Conservation (phyloP, 2,329 filamentous ascomycete genomes). For the Chaetomium sp. region DNA sequence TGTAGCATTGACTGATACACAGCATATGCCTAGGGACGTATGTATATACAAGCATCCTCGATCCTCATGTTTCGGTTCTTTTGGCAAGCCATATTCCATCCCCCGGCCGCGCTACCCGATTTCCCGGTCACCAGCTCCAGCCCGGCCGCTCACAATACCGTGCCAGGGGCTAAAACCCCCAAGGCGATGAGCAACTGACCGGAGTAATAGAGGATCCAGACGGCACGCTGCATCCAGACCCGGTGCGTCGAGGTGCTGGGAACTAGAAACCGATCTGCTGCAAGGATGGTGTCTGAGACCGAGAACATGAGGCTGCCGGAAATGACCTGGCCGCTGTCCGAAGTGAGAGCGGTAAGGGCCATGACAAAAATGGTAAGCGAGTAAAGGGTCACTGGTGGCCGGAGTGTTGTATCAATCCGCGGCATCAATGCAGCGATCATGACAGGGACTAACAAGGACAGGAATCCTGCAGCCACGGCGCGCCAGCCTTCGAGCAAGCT, state of each 20-base stretch:
- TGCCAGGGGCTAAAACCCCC: constrained; percentile 13
- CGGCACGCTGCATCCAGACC: constrained; percentile 40
- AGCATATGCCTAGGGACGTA: too few relatives aligned
- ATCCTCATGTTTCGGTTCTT: too few relatives aligned
- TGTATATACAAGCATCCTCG: too few relatives aligned
- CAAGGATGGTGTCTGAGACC: constrained; percentile 41
- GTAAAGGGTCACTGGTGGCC: constrained; percentile 40
- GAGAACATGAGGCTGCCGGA: constrained; percentile 40
- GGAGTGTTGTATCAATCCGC: constrained; percentile 33
- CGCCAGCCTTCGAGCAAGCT: constrained; percentile 18
- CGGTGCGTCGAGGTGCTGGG: constrained; percentile 32
- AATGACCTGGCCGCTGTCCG: constrained; percentile 34
- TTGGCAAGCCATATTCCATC: too few relatives aligned
- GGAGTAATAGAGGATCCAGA: constrained; percentile 43
- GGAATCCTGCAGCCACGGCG: constrained; percentile 22
- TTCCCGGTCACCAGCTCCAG: too few relatives aligned
- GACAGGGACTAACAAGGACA: constrained; percentile 35
- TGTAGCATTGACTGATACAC: too few relatives aligned
- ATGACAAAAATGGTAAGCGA: constrained; percentile 40
- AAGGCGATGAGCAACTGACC: constrained; percentile 42
- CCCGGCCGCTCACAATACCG: too few relatives aligned
- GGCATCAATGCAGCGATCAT: constrained; percentile 39
- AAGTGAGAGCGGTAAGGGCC: constrained; percentile 39
- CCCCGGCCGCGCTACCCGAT: too few relatives aligned
- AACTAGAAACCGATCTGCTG: constrained; percentile 41